These are phyloP conservation scores for Beauveria sp. DNA, from an alignment of 2,329 filamentous ascomycete genomes.

Conservation along the genomic window DNA sequence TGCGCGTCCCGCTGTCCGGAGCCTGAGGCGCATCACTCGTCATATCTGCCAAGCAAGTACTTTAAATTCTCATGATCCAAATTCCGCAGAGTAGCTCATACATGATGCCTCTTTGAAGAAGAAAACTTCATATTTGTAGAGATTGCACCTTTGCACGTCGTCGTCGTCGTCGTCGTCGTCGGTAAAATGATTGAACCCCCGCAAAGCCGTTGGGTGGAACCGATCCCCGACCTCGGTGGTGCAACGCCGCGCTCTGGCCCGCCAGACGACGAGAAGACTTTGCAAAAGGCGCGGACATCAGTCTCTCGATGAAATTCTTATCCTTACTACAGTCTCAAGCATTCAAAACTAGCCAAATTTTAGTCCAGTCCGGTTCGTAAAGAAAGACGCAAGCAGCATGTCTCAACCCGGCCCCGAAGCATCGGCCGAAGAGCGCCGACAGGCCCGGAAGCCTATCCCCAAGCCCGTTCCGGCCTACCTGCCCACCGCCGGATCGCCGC, in stretches of 20 bases:
- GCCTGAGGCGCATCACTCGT: not conserved
- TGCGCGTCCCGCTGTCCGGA: not conserved
- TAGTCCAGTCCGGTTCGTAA: not conserved
- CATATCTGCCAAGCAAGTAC: not conserved
- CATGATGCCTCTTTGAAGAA: too few relatives aligned
- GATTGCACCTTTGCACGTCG: not conserved
- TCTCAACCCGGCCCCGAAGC: slow-evolving; percentile 11
- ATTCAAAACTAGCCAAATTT: not conserved
- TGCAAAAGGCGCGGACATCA: not conserved
- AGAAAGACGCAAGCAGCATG: not conserved
- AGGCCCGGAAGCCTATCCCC: slow-evolving; percentile 36
- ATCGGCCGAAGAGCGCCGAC: slow-evolving; percentile 29
- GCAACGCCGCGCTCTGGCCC: not conserved
- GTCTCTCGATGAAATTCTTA: not conserved
- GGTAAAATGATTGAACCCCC: not conserved
- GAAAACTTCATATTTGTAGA: not conserved
- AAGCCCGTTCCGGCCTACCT: slow-evolving; percentile 44
- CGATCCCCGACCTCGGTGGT: slow-evolving; percentile 5
- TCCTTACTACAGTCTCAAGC: not conserved
- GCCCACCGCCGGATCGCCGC: slow-evolving; percentile 33
- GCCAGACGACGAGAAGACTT: not conserved
- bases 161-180: not conserved
- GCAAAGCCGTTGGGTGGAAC: slow-evolving; percentile 7
- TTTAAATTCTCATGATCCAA: not conserved
- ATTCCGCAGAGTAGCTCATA: too few relatives aligned